Conservation (phyloP, 768 basidiomycete genomes). For the Boletales sp. region DNA sequence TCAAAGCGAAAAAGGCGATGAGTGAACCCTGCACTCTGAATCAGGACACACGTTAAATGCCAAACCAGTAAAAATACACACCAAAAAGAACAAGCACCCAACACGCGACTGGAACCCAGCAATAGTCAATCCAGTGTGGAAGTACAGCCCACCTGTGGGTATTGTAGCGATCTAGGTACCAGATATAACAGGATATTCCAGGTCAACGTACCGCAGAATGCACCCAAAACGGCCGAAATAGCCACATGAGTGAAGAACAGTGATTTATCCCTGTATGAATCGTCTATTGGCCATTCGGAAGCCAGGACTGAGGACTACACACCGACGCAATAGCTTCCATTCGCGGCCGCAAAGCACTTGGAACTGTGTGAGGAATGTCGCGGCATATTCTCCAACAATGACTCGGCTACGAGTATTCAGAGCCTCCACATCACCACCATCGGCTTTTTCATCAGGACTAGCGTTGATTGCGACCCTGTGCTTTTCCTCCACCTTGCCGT, state of each 20-base stretch:
- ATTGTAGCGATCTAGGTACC: neutral
- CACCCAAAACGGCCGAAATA: slow-evolving; percentile 70
- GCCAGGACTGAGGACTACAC: slow-evolving; percentile 5
- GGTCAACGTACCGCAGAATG: slow-evolving; percentile 67
- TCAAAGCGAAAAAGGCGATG: slow-evolving; percentile 87
- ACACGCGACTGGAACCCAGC: slow-evolving; percentile 92
- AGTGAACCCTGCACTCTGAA: slow-evolving; percentile 63
- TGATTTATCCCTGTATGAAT: slow-evolving; percentile 64
- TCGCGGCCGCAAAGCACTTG: slow-evolving; percentile 79
- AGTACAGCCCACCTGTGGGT: slow-evolving; percentile 76
- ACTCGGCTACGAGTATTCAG: slow-evolving; percentile 12
- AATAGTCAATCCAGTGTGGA: slow-evolving; percentile 71
- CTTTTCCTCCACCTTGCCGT: slow-evolving; percentile 1
- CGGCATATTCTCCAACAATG: slow-evolving; percentile 43
- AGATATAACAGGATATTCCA: neutral
- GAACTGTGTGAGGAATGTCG: slow-evolving; percentile 88
- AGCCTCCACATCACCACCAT: slow-evolving; percentile 18
- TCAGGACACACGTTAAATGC: slow-evolving; percentile 3
- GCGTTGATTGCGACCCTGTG: neutral
- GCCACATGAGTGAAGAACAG: slow-evolving; percentile 76
- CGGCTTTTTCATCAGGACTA: slow-evolving; percentile 13
- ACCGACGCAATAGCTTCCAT: slow-evolving; percentile 78
- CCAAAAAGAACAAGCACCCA: slow-evolving; percentile 94
- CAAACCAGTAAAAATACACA: slow-evolving; percentile 24
- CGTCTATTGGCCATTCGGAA: neutral